phyloP scores from a whole-genome alignment of 1,284 basidiomycete species.

The Termitomyces sp. region DNA sequence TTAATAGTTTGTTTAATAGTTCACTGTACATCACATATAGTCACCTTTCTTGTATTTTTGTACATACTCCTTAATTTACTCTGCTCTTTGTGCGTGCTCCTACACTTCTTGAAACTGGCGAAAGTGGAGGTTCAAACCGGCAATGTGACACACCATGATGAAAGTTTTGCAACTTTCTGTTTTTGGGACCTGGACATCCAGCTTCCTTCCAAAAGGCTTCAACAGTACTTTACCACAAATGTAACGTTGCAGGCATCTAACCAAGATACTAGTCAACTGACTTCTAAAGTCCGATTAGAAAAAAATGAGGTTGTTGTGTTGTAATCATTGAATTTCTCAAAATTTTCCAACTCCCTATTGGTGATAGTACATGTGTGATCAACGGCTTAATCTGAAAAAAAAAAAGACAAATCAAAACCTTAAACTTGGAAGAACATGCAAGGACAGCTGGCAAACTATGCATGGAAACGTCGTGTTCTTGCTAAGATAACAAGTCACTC shows the following conservation, averaged over 20 bases:
- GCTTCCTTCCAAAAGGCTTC: neutral
- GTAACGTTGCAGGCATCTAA: neutral
- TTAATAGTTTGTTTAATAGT: neutral
- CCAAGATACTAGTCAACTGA: neutral
- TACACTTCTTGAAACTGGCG: no score
- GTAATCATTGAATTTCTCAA: no score
- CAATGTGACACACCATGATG: no score
- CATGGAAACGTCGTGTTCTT: neutral
- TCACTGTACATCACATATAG: neutral
- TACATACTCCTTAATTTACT: no score
- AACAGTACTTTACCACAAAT: neutral
- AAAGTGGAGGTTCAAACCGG: no score
- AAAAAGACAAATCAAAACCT: conserved; percentile 3
- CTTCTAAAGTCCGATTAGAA: neutral
- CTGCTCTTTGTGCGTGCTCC: no score
- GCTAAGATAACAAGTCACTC: neutral
- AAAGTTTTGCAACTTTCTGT: no score
- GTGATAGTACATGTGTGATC: neutral
- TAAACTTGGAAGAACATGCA: conserved; percentile 5
- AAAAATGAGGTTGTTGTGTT: neutral
- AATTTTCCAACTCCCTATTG: no score
- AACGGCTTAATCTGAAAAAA: no score
- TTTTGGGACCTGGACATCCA: no score
- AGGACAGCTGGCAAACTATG: neutral
- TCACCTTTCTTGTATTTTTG: no score